Percentiles rank a stretch among this genome's conserved stretches.
phyloP scores from a whole-genome alignment of 2,329 filamentous ascomycete species.

The Lasiodiplodia hormozganensis region DNA sequence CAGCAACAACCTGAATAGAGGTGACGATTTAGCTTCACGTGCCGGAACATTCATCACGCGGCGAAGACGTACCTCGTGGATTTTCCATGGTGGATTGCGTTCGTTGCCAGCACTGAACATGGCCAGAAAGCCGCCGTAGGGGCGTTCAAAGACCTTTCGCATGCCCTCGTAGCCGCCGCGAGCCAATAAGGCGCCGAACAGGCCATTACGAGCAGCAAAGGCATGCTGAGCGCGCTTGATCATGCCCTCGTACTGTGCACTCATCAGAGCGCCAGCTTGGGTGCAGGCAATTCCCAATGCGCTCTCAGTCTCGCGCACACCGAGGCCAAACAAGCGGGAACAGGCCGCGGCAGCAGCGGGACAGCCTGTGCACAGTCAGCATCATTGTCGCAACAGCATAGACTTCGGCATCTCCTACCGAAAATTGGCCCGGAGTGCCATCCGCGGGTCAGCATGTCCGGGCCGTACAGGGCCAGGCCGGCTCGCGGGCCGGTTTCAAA shows the following conservation, averaged over 20 bases:
- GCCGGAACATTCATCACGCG: background rate
- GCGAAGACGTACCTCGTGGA: conserved; percentile 33
- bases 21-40: background rate
- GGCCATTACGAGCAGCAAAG: conserved; percentile 53
- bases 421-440: conserved; percentile 53
- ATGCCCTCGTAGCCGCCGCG: conserved; percentile 51
- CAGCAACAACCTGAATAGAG: conserved; percentile 35
- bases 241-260: conserved; percentile 52
- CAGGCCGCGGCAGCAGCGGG: conserved; percentile 44
- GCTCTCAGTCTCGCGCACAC: conserved; percentile 40
- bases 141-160: conserved; percentile 50
- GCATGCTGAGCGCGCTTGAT: conserved; percentile 57
- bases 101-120: conserved; percentile 46
- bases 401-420: conserved; percentile 28
- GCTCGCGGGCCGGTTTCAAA: conserved; percentile 51
- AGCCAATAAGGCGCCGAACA: conserved; percentile 50
- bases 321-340: conserved; percentile 43
- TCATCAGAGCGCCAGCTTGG: conserved; percentile 51
- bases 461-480: conserved; percentile 47
- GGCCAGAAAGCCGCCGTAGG: conserved; percentile 53
- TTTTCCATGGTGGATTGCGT: conserved; percentile 37
- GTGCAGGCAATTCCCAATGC: conserved; percentile 51
- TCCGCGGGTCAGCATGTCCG: conserved; percentile 47
- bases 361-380: conserved; percentile 33
- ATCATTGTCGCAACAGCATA: background rate